phyloP scores from a whole-genome alignment of 2,329 filamentous ascomycete genomes.

The Spiromastix sp. region DNA sequence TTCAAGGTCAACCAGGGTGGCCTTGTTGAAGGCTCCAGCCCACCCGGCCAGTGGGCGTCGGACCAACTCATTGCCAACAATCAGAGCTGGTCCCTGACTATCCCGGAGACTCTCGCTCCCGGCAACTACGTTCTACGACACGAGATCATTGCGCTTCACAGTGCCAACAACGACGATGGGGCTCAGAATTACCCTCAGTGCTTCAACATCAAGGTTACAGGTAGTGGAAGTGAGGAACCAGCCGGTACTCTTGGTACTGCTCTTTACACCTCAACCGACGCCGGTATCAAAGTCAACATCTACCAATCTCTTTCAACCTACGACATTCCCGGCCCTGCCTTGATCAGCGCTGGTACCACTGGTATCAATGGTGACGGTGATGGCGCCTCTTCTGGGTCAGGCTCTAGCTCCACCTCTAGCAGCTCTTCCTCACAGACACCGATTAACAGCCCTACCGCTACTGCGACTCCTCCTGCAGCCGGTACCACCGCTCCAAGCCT shows the following conservation, averaged over 20 bases:
- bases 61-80: conserved; percentile 44
- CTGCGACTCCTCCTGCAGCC: not conserved
- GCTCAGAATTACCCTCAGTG: conserved; percentile 49
- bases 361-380: not conserved
- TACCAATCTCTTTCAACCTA: conserved; percentile 41
- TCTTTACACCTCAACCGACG: conserved; percentile 48
- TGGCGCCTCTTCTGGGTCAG: not conserved
- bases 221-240: conserved; percentile 39
- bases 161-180: conserved; percentile 33
- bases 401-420: not conserved
- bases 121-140: conserved; percentile 47
- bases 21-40: conserved; percentile 34
- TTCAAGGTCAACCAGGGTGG: conserved; percentile 55
- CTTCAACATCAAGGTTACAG: conserved; percentile 51
- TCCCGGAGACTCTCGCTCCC: conserved; percentile 36
- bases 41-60: conserved; percentile 43
- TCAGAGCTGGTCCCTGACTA: conserved; percentile 39
- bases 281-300: conserved; percentile 51
- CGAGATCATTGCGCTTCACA: conserved; percentile 47
- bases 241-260: conserved; percentile 41
- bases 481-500: not conserved
- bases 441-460: not conserved
- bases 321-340: conserved; percentile 41
- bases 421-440: not conserved
- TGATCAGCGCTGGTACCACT: conserved; percentile 7